Conservation (phyloP, 139 green algal species). For the Diplosphaera chodatii region DNA sequence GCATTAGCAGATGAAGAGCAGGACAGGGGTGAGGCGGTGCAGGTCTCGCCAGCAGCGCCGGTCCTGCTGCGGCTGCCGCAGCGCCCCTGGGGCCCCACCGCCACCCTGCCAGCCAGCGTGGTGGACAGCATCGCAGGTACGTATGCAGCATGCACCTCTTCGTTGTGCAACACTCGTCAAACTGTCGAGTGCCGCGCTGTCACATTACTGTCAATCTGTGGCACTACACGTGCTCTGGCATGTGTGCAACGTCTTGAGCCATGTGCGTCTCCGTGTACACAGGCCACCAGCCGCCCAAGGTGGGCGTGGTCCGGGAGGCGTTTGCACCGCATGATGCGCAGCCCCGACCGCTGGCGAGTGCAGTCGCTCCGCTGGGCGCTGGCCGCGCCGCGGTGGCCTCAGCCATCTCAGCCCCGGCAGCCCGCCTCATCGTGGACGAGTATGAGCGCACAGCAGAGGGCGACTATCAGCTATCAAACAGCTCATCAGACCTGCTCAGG, state of each 20-base stretch:
- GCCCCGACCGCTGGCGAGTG: slow-evolving; percentile 21
- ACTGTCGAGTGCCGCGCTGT: not conserved
- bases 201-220: not conserved
- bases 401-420: slow-evolving; percentile 17
- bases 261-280: not conserved
- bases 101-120: slow-evolving; percentile 29
- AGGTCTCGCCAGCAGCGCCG: slow-evolving; percentile 11
- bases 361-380: slow-evolving; percentile 34
- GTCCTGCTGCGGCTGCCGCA: slow-evolving; percentile 52
- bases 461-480: slow-evolving; percentile 20
- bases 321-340: slow-evolving; percentile 52
- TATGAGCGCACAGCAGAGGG: slow-evolving; percentile 35
- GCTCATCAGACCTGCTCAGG: slow-evolving; percentile 36
- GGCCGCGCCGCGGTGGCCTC: slow-evolving; percentile 43
- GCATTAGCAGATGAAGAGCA: not conserved
- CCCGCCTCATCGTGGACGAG: slow-evolving; percentile 63
- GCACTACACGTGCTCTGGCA: not conserved
- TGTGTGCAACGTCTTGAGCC: too few relatives aligned
- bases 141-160: not conserved
- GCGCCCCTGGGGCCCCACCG: slow-evolving; percentile 49
- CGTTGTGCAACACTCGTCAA: too few relatives aligned
- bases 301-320: slow-evolving; percentile 60
- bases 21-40: slow-evolving; percentile 1
- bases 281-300: slow-evolving; percentile 13
- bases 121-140: slow-evolving; percentile 17